Base-by-base conservation (phyloP, 2,329 filamentous ascomycete genomes). In the Trichophyton verrucosum region DNA sequence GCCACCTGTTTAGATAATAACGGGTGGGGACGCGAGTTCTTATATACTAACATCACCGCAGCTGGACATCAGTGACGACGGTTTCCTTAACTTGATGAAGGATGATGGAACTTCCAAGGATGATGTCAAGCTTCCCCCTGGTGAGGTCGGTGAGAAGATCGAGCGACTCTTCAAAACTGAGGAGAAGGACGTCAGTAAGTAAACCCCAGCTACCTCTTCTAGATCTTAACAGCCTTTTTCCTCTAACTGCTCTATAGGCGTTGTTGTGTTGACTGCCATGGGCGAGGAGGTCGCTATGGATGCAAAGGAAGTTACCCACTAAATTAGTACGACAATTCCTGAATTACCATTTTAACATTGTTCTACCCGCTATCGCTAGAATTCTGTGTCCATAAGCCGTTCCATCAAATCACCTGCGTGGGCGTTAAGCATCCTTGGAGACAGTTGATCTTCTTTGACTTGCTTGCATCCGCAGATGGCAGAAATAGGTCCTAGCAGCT, bases 261-360 rank as follows among this genome's bases (percentile, higher is more conserved):
- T 97, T 71, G 87, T 92, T 71, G 85, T 99, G 76, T 88, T 95
- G 75, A 89, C 89, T 71, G 86, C 94, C 75, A 99, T 99, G 94
- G 89, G 89, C 74, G 92, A 99, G 81, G 89, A 97, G 83, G 80
- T 83, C 71, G 88, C 86, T 73, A 87, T 96, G 75, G 91, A 96
- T 75, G 88, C 86, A 79, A 97, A 97, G 86, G 91, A 96, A 81
- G 89, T 89, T 77, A 86, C 88, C 58, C 47, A 27, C 17, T 49
- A 44, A 40, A 11, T 36, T 15, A 49, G 27, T 30, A 22, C n/a
- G 57, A 49, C 49, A 4, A 55, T 2, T 15, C 40, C 36, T 9
- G 36, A 57, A 22, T 49, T 11, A 59, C 47, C 46, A 44, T 9
- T 36, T 59, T 49, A 49, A 47, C 27, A 6, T 49, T 49, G 13